Conservation (phyloP, 495 filamentous ascomycete species). For the Aspergillus carlsbadensis region DNA sequence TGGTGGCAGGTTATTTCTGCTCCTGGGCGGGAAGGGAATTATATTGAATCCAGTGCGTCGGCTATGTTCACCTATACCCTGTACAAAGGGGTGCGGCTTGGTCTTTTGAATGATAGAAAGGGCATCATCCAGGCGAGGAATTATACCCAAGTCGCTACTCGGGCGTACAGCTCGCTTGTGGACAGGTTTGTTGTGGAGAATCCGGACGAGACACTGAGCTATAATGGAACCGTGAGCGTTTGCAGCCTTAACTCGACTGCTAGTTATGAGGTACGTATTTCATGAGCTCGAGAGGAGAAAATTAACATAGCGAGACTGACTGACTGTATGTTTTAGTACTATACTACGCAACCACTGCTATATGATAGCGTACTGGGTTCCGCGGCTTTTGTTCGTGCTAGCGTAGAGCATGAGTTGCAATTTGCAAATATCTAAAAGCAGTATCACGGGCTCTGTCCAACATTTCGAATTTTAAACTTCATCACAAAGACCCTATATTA, state of each 20-base stretch:
- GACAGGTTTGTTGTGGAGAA: slow-evolving; percentile 38
- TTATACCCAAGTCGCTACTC: slow-evolving; percentile 17
- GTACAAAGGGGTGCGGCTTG: slow-evolving; percentile 51
- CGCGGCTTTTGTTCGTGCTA: slow-evolving; percentile 49
- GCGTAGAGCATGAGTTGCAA: slow-evolving; percentile 43
- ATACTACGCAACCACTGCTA: slow-evolving; percentile 40
- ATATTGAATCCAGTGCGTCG: slow-evolving; percentile 59
- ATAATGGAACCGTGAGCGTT: slow-evolving; percentile 55
- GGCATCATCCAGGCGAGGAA: background rate
- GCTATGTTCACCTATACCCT: slow-evolving; percentile 61
- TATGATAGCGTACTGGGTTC: slow-evolving; percentile 48
- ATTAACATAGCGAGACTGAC: background rate
- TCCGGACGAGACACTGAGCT: slow-evolving; percentile 44
- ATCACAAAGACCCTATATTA: too few relatives aligned
- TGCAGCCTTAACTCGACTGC: slow-evolving; percentile 50
- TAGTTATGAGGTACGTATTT: slow-evolving; percentile 45
- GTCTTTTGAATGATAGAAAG: slow-evolving; percentile 26
- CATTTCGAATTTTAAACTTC: background rate
- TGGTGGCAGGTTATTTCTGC: slow-evolving; percentile 62
- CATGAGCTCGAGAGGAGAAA: background rate
- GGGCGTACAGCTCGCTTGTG: slow-evolving; percentile 42
- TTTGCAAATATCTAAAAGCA: background rate
- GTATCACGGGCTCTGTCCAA: too few relatives aligned
- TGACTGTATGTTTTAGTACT: slow-evolving; percentile 41
- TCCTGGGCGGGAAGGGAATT: slow-evolving; percentile 50